phyloP scores from a whole-genome alignment of 495 filamentous ascomycete species.

The Achaetomiella virescens region DNA sequence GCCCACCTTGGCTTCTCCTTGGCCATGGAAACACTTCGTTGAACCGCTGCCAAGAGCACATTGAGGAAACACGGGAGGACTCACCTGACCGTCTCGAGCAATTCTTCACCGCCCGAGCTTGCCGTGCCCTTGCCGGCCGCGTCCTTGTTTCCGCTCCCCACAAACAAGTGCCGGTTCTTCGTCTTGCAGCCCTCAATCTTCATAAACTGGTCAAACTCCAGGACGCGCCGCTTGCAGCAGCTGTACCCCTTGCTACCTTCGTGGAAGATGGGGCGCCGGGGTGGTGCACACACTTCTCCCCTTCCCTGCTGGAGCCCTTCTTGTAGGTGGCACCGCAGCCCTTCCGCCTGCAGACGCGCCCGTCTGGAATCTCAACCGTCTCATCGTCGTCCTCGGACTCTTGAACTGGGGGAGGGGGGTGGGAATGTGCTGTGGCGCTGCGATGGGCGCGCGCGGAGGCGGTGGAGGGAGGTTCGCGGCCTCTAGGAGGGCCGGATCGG shows the following conservation, averaged over 20 bases:
- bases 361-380: conserved; percentile 58
- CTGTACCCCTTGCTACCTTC: conserved; percentile 96
- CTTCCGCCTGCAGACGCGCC: conserved; percentile 68
- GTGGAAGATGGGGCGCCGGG: conserved; percentile 89
- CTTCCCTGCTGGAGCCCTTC: conserved; percentile 53
- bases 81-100: conserved; percentile 65
- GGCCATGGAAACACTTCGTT: conserved; percentile 18
- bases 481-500: conserved; percentile 29
- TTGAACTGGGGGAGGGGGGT: conserved; percentile 59
- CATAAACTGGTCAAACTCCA: conserved; percentile 98
- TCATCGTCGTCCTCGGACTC: conserved; percentile 89
- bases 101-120: conserved; percentile 47
- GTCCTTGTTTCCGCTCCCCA: conserved; percentile 69
- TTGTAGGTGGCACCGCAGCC: conserved; percentile 64
- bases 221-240: conserved; percentile 89
- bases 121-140: conserved; percentile 23
- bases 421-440: conserved; percentile 48
- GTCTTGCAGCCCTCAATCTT: conserved; percentile 85
- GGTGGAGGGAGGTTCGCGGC: conserved; percentile 37
- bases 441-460: conserved; percentile 43
- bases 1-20: conserved; percentile 28
- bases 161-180: conserved; percentile 75
- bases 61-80: conserved; percentile 7
- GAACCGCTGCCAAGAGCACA: conserved; percentile 4
- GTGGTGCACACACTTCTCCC: conserved; percentile 79